Percentiles rank a stretch among this genome's conserved stretches.
Evolutionary conservation across 2,329 filamentous ascomycete species (phyloP).

Genomic region (Fusarium keratoplasticum): DNA sequence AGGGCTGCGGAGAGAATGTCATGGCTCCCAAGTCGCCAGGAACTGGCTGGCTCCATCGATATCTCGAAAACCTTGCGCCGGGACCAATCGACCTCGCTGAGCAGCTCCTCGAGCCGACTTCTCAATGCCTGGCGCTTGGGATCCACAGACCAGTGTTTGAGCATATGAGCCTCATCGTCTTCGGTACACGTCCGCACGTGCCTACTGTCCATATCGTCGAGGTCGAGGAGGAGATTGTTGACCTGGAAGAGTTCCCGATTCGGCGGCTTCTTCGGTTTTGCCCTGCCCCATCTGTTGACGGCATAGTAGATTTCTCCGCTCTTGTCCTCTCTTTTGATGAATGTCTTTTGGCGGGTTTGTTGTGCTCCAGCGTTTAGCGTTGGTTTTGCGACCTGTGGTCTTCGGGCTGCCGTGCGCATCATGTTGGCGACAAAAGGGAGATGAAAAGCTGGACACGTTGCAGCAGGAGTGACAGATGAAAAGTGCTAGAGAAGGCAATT

Average conservation of each 20-base stretch:
- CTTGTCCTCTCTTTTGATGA: conserved; percentile 37
- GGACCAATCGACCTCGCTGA: conserved; percentile 43
- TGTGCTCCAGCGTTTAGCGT: background rate
- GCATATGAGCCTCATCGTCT: conserved; percentile 49
- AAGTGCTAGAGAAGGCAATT: background rate
- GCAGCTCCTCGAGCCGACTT: conserved; percentile 46
- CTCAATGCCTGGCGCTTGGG: conserved; percentile 39
- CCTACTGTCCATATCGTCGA: conserved; percentile 60
- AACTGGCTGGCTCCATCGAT: conserved; percentile 37
- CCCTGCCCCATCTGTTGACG: conserved; percentile 29
- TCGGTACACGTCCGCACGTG: conserved; percentile 57
- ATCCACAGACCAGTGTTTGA: conserved; percentile 45
- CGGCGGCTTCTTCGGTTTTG: conserved; percentile 15
- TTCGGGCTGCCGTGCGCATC: conserved; percentile 21
- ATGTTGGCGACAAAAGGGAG: conserved; percentile 24
- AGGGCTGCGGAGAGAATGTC: conserved; percentile 59
- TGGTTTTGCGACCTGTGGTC: conserved; percentile 2
- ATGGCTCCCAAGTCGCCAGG: conserved; percentile 55
- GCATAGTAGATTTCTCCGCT: conserved; percentile 45
- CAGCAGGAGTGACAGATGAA: background rate
- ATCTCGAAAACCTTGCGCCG: conserved; percentile 43
- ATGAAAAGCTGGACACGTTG: background rate
- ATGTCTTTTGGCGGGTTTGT: conserved; percentile 38
- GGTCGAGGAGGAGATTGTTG: conserved; percentile 60
- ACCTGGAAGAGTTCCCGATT: conserved; percentile 53